These are phyloP conservation scores for Lodderomyces pseudojiufengensis DNA, from an alignment of 1,139 yeast genomes.

Conservation along the genomic window DNA sequence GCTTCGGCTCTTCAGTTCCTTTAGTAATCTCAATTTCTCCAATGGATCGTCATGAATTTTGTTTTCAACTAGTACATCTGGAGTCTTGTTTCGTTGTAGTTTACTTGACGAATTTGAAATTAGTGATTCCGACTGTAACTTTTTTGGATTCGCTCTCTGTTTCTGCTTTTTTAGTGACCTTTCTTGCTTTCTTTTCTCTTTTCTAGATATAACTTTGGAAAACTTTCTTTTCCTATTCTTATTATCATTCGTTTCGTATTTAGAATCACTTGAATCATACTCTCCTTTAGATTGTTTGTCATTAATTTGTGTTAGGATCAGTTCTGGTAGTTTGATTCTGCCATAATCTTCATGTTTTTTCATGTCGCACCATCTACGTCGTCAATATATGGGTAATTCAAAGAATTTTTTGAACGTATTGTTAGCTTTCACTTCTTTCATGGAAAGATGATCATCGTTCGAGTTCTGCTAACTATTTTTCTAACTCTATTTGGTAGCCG, in stretches of 20 bases:
- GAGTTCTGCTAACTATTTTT: too few species aligned
- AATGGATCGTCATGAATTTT: background rate
- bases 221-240: slow-evolving; percentile 24
- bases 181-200: slow-evolving; percentile 56
- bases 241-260: slow-evolving; percentile 21
- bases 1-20: slow-evolving; percentile 3
- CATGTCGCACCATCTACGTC: too few species aligned
- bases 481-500: too few species aligned
- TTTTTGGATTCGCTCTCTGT: slow-evolving; percentile 15
- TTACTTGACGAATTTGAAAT: too few species aligned
- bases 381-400: too few species aligned
- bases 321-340: slow-evolving; percentile 68
- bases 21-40: background rate
- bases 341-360: too few species aligned
- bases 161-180: slow-evolving; percentile 49
- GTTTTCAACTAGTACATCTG: background rate
- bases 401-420: too few species aligned
- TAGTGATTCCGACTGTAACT: too few species aligned
- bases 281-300: slow-evolving; percentile 32
- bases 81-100: background rate
- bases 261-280: slow-evolving; percentile 30
- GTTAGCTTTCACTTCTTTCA: too few species aligned
- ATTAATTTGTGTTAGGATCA: slow-evolving; percentile 60
- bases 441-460: too few species aligned
- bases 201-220: slow-evolving; percentile 33